Evolutionary conservation across 768 basidiomycete genomes (phyloP), one percentile per base, ranked within the genome.

Genomic region (Phanerochaete sordida): DNA sequence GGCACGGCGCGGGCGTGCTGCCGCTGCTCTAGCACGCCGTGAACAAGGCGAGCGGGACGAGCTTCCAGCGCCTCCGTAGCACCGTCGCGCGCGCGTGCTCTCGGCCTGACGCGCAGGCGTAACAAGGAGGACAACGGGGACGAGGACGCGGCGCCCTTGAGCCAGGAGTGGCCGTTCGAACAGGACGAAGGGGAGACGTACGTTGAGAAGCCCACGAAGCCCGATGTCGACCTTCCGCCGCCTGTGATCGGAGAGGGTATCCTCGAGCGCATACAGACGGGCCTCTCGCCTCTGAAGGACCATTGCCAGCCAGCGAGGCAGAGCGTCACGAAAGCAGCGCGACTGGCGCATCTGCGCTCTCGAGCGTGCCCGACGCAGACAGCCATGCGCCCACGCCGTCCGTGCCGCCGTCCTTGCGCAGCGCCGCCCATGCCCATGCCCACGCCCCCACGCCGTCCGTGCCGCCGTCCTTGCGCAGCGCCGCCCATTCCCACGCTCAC

Each of bases 11-110:
- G 0, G 60, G 79, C 35, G 76, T 82, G 0, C 81, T 83, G 78
- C 44, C 77, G 1, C 63, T 76, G 13, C 75, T 91, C 0, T 85
- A 81, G 78, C 68, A 77, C 35, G 77, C 79, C 1, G 74, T 91
- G 2, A 77, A 80, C 53, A 74, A 69, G 19, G 66, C 72, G n/a
- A 86, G 87, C 0, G 70, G 67, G 52, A 81, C 90, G 2, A 66
- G 79, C 7, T 70, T 74, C 0, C 58, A 74, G 3, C 75, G 85
- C 21, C 57, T 82, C 6, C 77, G 79, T 48, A 75, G 83, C 44
- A 59, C 78, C 0, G 77, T 82, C 0, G 70, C 75, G 21, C 80
- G 81, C 0, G 55, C 82, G 89, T 26, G 86, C 81, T 0, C 69
- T 88, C 0, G 90, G 89, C 1, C 68, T 89, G 3, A 71, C 77